Evolutionary conservation across 768 basidiomycete species (phyloP).

Genomic region (Tricholoma matsutake): DNA sequence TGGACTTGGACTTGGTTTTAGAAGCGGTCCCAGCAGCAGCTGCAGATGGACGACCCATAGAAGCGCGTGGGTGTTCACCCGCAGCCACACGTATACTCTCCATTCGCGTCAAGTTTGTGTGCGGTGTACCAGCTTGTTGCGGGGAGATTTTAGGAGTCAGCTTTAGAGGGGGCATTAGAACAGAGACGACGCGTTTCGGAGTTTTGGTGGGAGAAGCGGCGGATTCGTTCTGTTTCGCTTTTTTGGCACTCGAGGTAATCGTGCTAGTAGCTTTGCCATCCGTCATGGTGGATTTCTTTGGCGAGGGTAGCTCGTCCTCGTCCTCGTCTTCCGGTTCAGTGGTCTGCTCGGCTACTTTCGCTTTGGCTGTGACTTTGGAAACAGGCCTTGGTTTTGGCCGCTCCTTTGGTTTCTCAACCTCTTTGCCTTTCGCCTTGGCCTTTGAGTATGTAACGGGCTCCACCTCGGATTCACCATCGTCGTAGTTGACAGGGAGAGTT

Average conservation of each 20-base stretch:
- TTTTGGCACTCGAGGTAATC: background rate
- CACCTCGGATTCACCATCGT: conserved; percentile 12
- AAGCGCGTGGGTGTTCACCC: conserved; percentile 16
- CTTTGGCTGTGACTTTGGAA: conserved; percentile 1
- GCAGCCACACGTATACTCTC: conserved; percentile 29
- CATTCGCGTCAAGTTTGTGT: conserved; percentile 10
- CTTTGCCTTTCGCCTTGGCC: conserved; percentile 11
- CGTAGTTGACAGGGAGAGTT: conserved; percentile 3
- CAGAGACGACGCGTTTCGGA: conserved; percentile 17
- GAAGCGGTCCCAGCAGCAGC: background rate
- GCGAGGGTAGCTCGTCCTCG: conserved; percentile 4
- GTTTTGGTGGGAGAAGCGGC: conserved; percentile 9
- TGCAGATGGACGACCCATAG: conserved; percentile 11
- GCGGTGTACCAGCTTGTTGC: background rate
- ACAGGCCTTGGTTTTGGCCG: conserved; percentile 8
- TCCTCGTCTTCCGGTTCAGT: conserved; percentile 12
- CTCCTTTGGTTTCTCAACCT: conserved; percentile 9
- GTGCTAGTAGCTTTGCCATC: background rate
- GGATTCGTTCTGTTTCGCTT: background rate
- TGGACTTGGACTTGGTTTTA: conserved; percentile 11
- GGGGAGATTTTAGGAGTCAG: conserved; percentile 12
- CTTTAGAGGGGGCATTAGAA: conserved; percentile 15
- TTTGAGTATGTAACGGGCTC: conserved; percentile 9
- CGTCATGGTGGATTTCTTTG: background rate
- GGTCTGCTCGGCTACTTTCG: background rate